Evolutionary conservation across 1,284 basidiomycete genomes (phyloP).

Genomic region (Pterulicium gracile): DNA sequence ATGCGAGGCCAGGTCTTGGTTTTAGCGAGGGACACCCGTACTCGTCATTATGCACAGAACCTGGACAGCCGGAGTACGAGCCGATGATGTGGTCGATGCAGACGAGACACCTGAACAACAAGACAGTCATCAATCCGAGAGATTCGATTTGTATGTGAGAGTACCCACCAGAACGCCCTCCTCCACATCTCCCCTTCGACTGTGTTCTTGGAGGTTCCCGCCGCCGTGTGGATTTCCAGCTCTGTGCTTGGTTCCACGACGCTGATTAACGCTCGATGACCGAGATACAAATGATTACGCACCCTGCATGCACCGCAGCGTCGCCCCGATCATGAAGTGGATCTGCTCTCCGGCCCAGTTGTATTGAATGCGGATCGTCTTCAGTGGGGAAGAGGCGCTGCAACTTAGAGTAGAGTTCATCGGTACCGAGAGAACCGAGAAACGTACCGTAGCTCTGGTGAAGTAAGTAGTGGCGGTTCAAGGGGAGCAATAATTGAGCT

Average conservation of each 20-base stretch:
- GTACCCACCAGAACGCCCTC: constrained; percentile 42
- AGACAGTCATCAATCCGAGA: neutral
- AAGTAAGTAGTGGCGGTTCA: too few species aligned
- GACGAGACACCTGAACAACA: constrained; percentile 24
- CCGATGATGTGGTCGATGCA: constrained; percentile 34
- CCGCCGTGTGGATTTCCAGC: constrained; percentile 25
- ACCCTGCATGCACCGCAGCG: neutral
- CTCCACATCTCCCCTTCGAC: constrained; percentile 36
- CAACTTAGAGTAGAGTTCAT: too few species aligned
- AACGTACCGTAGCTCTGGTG: too few species aligned
- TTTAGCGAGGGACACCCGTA: too few species aligned
- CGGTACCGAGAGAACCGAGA: too few species aligned
- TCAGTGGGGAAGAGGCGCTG: too few species aligned
- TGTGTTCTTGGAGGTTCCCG: constrained; percentile 11
- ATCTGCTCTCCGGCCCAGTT: too few species aligned
- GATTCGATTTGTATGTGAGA: too few species aligned
- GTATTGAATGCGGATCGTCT: too few species aligned
- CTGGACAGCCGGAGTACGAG: constrained; percentile 43
- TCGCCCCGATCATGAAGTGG: too few species aligned
- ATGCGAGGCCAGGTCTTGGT: too few species aligned
- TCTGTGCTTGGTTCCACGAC: constrained; percentile 15
- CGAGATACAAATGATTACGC: neutral
- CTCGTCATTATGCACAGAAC: constrained; percentile 55
- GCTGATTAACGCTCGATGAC: neutral
- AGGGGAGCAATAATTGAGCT: too few species aligned